A percentile compares a stretch with the other conserved stretches of the same genome.
These are phyloP conservation scores for Rosa rugosa DNA, from an alignment of 306 rosid species.

Conservation along the genomic window DNA sequence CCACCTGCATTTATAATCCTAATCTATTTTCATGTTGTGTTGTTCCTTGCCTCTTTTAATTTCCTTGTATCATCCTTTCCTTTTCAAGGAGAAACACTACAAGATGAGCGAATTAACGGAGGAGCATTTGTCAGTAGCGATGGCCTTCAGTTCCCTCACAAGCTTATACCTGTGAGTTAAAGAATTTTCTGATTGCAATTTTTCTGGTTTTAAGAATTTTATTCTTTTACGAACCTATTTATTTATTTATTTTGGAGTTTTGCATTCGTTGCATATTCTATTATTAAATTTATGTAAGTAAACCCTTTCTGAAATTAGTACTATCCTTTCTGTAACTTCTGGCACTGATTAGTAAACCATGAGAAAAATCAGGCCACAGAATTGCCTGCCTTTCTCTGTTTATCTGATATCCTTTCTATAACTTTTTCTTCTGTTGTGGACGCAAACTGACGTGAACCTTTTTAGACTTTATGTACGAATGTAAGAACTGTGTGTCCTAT, in stretches of 20 bases:
- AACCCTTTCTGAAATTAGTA: neutral
- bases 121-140: constrained; percentile 84
- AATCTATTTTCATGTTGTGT: constrained; percentile 1
- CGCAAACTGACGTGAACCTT: neutral
- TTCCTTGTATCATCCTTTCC: neutral
- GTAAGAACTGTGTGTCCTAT: neutral
- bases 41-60: constrained; percentile 10
- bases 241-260: neutral
- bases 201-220: neutral
- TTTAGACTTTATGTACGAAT: neutral
- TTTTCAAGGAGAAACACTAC: constrained; percentile 82
- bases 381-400: neutral
- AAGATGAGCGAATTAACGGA: constrained; percentile 84
- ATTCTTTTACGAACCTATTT: neutral
- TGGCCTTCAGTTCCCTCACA: constrained; percentile 84
- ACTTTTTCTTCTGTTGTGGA: neutral
- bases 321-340: neutral
- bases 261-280: neutral
- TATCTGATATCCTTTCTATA: neutral
- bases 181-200: constrained; percentile 7
- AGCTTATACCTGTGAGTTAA: constrained; percentile 83
- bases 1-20: neutral
- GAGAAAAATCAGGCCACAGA: neutral
- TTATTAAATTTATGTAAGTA: neutral
- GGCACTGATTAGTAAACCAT: neutral